Conservation (phyloP, 2,329 filamentous ascomycete genomes). For the Lecanoromycetidae sp. region DNA sequence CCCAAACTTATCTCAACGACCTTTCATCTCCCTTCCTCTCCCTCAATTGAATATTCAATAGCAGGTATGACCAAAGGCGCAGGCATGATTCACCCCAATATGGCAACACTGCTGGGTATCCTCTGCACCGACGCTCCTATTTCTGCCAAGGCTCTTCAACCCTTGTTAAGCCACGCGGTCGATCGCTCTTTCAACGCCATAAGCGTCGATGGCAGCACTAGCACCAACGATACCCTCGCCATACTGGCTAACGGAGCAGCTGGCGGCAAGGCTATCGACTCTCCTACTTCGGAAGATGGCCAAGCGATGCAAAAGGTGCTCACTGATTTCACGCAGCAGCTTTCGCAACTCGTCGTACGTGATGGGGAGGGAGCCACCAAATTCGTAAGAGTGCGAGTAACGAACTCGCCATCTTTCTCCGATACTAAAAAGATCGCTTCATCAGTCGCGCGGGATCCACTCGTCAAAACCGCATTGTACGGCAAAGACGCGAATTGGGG, state of each 20-base stretch:
- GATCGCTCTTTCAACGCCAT: conserved; percentile 91
- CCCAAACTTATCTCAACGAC: conserved; percentile 81
- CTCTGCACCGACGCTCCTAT: conserved; percentile 86
- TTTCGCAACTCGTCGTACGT: conserved; percentile 85
- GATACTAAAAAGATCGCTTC: conserved; percentile 70
- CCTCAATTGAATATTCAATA: conserved; percentile 61
- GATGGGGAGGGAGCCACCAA: conserved; percentile 97
- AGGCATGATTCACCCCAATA: conserved; percentile 98
- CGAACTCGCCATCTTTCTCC: conserved; percentile 55
- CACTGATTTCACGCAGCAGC: conserved; percentile 64
- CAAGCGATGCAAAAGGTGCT: conserved; percentile 58
- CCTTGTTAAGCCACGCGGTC: conserved; percentile 60
- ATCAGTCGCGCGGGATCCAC: conserved; percentile 77
- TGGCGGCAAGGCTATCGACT: conserved; percentile 53
- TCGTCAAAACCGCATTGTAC: conserved; percentile 96
- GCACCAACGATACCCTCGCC: conserved; percentile 91
- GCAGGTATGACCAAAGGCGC: conserved; percentile 96
- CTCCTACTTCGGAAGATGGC: conserved; percentile 35
- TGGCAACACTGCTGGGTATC: conserved; percentile 88
- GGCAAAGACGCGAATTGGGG: conserved; percentile 98
- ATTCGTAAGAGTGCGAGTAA: conserved; percentile 85
- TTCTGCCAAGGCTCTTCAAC: conserved; percentile 51
- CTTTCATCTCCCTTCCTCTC: conserved; percentile 73
- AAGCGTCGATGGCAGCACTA: conserved; percentile 92
- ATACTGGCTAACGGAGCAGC: conserved; percentile 92